These are phyloP conservation scores for Aspergillus sparsus DNA, from an alignment of 495 filamentous ascomycete species.

Conservation along the genomic window DNA sequence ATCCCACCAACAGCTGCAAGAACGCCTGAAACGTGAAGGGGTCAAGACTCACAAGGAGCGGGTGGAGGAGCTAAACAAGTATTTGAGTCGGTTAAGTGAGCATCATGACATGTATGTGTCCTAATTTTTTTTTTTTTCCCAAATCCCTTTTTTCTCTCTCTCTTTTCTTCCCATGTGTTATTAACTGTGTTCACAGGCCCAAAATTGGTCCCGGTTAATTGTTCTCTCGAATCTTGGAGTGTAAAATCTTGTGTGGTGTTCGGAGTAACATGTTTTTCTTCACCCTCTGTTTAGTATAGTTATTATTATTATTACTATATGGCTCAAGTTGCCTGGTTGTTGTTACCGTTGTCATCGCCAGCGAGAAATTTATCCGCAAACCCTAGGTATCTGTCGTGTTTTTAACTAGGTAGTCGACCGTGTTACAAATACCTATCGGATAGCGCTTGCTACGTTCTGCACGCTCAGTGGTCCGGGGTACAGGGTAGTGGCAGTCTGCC, in stretches of 20 bases:
- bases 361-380: too few relatives aligned
- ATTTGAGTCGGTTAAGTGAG: constrained; percentile 86
- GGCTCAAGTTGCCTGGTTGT: too few relatives aligned
- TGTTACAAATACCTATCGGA: constrained; percentile 11
- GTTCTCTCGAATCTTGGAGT: neutral
- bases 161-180: neutral
- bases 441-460: constrained; percentile 27
- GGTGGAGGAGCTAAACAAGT: constrained; percentile 93
- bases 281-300: neutral
- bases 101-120: constrained; percentile 88
- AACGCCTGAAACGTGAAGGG: constrained; percentile 78
- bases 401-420: too few relatives aligned
- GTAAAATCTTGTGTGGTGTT: neutral
- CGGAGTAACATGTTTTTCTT: neutral
- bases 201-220: constrained; percentile 73
- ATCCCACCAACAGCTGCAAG: constrained; percentile 40
- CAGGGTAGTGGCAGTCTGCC: constrained; percentile 9
- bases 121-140: constrained; percentile 14
- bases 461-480: constrained; percentile 20
- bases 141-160: neutral
- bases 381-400: too few relatives aligned
- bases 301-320: too few relatives aligned
- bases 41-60: constrained; percentile 96
- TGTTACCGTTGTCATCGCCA: too few relatives aligned
- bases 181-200: constrained; percentile 44